phyloP scores from a whole-genome alignment of 257 asterid genomes.

The Mitragyna speciosa region DNA sequence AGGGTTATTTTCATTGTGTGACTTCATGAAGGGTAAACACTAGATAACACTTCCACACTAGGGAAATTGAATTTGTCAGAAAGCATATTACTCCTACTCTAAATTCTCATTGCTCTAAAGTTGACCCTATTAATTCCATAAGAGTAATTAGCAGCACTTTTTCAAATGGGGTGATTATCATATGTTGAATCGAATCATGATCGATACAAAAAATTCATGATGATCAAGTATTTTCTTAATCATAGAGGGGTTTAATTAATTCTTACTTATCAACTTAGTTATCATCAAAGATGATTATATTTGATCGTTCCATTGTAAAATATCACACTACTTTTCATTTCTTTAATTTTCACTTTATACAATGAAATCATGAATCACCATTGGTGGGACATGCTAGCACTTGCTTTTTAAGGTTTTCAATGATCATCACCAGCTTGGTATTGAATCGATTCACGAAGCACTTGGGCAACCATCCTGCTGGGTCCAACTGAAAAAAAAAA shows the following conservation, averaged over 20 bases:
- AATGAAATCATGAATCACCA: constrained; percentile 34
- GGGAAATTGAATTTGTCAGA: too few relatives aligned
- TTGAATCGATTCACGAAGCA: constrained; percentile 85
- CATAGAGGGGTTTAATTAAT: not conserved
- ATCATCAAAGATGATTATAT: not conserved
- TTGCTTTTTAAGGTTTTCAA: constrained; percentile 86
- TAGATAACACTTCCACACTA: too few relatives aligned
- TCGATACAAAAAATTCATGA: not conserved
- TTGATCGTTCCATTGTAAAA: not conserved
- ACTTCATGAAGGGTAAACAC: too few relatives aligned
- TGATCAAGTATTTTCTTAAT: not conserved
- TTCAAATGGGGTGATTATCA: not conserved
- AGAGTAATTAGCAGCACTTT: not conserved
- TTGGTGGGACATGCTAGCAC: constrained; percentile 67
- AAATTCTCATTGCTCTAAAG: too few relatives aligned
- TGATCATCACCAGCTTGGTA: constrained; percentile 84
- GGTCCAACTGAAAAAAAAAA: constrained; percentile 64
- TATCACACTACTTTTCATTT: not conserved
- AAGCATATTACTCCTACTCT: too few relatives aligned
- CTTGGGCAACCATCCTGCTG: constrained; percentile 94
- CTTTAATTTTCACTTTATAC: constrained; percentile 12
- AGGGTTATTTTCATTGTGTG: too few relatives aligned
- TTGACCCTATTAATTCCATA: too few relatives aligned
- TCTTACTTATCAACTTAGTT: not conserved
- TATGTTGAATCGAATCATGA: too few relatives aligned